These are phyloP conservation scores for Ogataea dorogensis DNA, from an alignment of 805 yeast species.

Conservation along the genomic window DNA sequence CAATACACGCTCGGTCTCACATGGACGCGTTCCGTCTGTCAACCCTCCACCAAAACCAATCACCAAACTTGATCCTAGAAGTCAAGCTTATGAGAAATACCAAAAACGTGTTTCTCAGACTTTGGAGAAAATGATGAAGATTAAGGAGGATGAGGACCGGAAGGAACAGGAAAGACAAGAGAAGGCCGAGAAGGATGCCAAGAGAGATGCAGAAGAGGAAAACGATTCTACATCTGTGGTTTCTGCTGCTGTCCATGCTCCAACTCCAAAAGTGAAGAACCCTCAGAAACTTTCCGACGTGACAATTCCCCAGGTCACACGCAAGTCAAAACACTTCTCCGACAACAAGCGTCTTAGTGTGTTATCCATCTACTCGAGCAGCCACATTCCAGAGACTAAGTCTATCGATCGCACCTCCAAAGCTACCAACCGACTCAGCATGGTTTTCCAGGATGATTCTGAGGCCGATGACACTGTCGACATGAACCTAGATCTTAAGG, in stretches of 20 bases:
- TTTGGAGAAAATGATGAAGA: conserved; percentile 35
- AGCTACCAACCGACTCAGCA: conserved; percentile 28
- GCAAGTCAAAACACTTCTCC: conserved; percentile 62
- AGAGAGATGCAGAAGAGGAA: conserved; percentile 29
- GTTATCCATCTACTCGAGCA: conserved; percentile 69
- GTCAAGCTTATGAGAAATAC: conserved; percentile 47
- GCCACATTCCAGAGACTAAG: conserved; percentile 30
- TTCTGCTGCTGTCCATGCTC: conserved; percentile 18
- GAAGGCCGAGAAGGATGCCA: conserved; percentile 28
- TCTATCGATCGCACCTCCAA: conserved; percentile 20
- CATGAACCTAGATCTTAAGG: conserved; percentile 20
- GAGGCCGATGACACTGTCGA: conserved; percentile 26
- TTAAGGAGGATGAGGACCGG: conserved; percentile 29
- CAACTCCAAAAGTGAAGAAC: conserved; percentile 28
- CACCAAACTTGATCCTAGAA: conserved; percentile 56
- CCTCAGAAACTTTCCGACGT: conserved; percentile 61
- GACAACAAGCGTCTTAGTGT: conserved; percentile 68
- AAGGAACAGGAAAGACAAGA: conserved; percentile 34
- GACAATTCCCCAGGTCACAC: conserved; percentile 66
- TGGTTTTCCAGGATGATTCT: conserved; percentile 26
- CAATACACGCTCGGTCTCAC: conserved; percentile 47
- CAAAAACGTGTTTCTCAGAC: conserved; percentile 43
- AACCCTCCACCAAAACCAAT: conserved; percentile 52
- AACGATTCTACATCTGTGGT: conserved; percentile 11
- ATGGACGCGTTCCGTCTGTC: conserved; percentile 21